Percentiles rank a stretch among this genome's conserved stretches.
Conservation (phyloP, 192 early-diverging fungal species). For the Umbelopsis sp. region DNA sequence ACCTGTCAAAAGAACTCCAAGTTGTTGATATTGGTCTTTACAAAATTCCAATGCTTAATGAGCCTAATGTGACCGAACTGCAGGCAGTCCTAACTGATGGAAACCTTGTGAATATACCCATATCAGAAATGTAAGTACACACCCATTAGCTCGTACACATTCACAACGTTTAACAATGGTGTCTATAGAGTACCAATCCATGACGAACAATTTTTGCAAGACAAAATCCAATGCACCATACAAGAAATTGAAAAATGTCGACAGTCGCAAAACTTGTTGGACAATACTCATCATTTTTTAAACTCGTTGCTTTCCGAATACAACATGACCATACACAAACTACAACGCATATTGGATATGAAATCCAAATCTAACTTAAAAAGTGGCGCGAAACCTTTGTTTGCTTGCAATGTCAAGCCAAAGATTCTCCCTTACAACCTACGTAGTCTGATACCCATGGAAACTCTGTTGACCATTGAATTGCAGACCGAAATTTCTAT, state of each 20-base stretch:
- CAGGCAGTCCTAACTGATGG: too few relatives aligned
- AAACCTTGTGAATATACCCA: too few relatives aligned
- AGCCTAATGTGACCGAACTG: background rate
- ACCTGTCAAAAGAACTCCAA: background rate
- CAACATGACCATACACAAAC: constrained; percentile 2
- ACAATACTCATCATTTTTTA: background rate
- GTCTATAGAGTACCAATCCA: background rate
- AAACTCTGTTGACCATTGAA: background rate
- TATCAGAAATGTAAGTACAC: too few relatives aligned
- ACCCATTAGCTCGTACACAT: too few relatives aligned
- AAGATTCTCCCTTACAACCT: background rate
- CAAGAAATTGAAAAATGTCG: background rate
- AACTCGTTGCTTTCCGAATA: background rate
- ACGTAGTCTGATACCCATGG: background rate
- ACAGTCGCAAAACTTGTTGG: background rate
- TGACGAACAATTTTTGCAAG: background rate
- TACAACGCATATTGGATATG: background rate
- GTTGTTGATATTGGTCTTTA: background rate
- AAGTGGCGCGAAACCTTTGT: background rate
- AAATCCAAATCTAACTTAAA: background rate
- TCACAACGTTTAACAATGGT: too few relatives aligned
- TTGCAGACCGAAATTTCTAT: background rate
- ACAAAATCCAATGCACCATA: background rate
- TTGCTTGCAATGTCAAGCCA: background rate
- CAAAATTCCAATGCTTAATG: background rate